Evolutionary conservation across 2,329 filamentous ascomycete genomes (phyloP).

Genomic region (Cytospora chrysosperma): DNA sequence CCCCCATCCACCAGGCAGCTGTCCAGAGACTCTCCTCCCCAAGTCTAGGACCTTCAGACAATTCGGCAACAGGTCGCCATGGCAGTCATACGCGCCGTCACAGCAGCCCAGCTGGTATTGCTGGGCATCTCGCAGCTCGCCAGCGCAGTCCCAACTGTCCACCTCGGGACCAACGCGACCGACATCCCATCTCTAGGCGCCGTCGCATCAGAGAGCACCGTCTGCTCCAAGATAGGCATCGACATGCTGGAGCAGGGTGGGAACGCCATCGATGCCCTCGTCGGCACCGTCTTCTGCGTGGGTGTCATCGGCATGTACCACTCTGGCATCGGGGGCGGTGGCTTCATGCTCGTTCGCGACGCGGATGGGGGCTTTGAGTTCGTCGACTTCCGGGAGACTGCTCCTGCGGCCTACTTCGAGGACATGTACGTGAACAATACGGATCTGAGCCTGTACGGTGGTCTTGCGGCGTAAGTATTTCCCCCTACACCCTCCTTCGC

Average conservation of each 20-base stretch:
- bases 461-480: conserved; percentile 65
- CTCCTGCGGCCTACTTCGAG: conserved; percentile 73
- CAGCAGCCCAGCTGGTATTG: conserved; percentile 12
- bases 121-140: conserved; percentile 34
- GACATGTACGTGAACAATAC: conserved; percentile 78
- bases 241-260: conserved; percentile 58
- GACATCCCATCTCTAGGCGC: conserved; percentile 45
- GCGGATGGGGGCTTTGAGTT: conserved; percentile 70
- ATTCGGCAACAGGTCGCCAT: conserved; percentile 7
- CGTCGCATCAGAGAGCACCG: conserved; percentile 58
- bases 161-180: conserved; percentile 19
- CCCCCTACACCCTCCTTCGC: neutral
- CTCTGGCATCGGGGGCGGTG: conserved; percentile 72
- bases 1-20: neutral
- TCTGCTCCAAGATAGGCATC: conserved; percentile 61
- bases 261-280: conserved; percentile 65
- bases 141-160: conserved; percentile 29
- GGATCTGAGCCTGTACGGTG: conserved; percentile 63
- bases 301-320: conserved; percentile 66
- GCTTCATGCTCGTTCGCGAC: conserved; percentile 71
- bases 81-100: conserved; percentile 7
- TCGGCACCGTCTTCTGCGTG: conserved; percentile 64
- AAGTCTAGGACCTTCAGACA: neutral
- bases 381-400: conserved; percentile 83
- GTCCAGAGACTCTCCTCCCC: neutral